A percentile compares a stretch with the other conserved stretches of the same genome.
phyloP scores from a whole-genome alignment of 169 alveolate genomes.

The Neospora caninum region DNA sequence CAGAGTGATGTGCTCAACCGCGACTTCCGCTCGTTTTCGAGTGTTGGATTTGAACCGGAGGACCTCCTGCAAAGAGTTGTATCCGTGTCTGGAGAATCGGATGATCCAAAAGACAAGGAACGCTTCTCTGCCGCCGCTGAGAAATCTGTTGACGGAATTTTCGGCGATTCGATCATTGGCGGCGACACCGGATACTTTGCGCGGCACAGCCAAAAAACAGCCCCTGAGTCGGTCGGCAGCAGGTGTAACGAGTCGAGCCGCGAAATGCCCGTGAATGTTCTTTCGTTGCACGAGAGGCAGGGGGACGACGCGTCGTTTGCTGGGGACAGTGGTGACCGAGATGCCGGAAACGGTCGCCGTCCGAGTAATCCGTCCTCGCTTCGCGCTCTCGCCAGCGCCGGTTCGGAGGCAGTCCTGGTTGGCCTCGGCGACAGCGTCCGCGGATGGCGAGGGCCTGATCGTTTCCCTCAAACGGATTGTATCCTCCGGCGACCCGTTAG shows the following conservation, averaged over 20 bases:
- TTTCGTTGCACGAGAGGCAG: background rate
- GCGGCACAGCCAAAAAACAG: too few relatives aligned
- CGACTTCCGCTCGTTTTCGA: background rate
- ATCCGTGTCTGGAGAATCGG: background rate
- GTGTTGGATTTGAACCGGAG: background rate
- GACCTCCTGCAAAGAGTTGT: background rate
- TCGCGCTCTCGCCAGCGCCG: background rate
- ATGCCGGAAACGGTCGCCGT: background rate
- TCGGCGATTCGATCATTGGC: too few relatives aligned
- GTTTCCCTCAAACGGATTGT: background rate
- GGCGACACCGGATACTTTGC: too few relatives aligned
- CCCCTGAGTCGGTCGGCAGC: too few relatives aligned
- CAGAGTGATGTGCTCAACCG: background rate
- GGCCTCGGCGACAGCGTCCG: background rate
- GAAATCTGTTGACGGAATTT: too few relatives aligned
- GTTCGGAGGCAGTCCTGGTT: background rate
- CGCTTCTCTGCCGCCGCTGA: background rate
- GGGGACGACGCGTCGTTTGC: background rate
- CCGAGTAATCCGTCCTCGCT: background rate
- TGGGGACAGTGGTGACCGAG: background rate
- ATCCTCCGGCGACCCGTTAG: background rate
- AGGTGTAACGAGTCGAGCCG: too few relatives aligned
- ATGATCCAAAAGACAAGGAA: background rate
- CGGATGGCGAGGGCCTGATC: background rate
- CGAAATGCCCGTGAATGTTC: too few relatives aligned